These are phyloP conservation scores for Jacaranda copaia DNA, from an alignment of 257 asterid genomes.

Conservation along the genomic window DNA sequence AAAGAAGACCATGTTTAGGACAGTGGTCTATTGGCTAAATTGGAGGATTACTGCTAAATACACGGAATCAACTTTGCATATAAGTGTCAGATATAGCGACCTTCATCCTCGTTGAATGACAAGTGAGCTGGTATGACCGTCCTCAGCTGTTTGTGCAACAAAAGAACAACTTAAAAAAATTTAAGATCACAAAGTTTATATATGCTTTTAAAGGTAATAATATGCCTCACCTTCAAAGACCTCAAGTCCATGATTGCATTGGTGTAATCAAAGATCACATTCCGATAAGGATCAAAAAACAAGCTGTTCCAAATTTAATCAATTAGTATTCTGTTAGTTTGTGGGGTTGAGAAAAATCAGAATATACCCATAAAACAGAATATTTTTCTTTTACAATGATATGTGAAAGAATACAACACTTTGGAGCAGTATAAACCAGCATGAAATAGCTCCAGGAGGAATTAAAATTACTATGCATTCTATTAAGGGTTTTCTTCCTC, in stretches of 20 bases:
- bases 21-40: background rate
- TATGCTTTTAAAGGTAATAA: constrained; percentile 25
- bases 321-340: constrained; percentile 38
- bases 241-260: constrained; percentile 75
- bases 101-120: constrained; percentile 88
- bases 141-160: constrained; percentile 65
- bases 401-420: constrained; percentile 8
- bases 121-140: constrained; percentile 75
- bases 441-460: constrained; percentile 31
- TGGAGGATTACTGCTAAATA: constrained; percentile 16
- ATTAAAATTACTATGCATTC: background rate
- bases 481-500: constrained; percentile 10
- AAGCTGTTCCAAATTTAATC: constrained; percentile 67
- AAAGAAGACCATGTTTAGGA: constrained; percentile 29
- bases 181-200: constrained; percentile 18
- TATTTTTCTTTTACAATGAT: background rate
- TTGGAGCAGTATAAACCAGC: constrained; percentile 29
- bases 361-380: constrained; percentile 9
- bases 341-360: constrained; percentile 19
- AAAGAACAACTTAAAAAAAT: constrained; percentile 35
- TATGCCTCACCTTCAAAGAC: constrained; percentile 66
- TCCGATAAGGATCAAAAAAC: constrained; percentile 74
- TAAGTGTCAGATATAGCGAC: constrained; percentile 51
- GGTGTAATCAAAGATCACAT: constrained; percentile 73
- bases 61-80: constrained; percentile 21